These are phyloP conservation scores for Bondarzewia mesenterica DNA, from an alignment of 1,284 basidiomycete species.

Conservation along the genomic window DNA sequence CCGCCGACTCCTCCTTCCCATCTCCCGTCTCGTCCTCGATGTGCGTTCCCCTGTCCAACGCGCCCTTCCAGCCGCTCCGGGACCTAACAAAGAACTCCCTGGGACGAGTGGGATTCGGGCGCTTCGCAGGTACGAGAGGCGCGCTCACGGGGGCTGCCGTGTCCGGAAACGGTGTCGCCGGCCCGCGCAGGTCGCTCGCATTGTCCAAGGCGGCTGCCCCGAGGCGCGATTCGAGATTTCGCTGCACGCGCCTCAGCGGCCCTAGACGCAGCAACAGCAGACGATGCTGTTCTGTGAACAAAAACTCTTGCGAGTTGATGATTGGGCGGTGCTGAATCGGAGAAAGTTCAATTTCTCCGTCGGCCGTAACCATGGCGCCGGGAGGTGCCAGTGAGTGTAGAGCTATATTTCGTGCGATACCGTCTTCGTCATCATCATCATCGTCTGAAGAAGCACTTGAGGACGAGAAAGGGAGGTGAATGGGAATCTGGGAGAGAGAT, in stretches of 20 bases:
- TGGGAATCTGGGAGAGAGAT: conserved; percentile 7
- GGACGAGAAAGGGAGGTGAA: conserved; percentile 9
- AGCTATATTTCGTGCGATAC: not conserved
- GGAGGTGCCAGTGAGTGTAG: no score
- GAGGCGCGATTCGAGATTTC: conserved; percentile 49
- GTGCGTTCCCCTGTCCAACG: conserved; percentile 23
- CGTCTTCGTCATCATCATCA: not conserved
- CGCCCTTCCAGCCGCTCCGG: conserved; percentile 53
- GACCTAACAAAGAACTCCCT: conserved; percentile 51
- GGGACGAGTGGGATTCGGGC: conserved; percentile 14
- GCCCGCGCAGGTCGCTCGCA: conserved; percentile 3
- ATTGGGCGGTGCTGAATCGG: not conserved
- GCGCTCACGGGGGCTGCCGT: conserved; percentile 10
- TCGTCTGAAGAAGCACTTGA: not conserved
- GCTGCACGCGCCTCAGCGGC: conserved; percentile 50
- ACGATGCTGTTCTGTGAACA: conserved; percentile 55
- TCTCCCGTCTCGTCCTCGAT: conserved; percentile 4
- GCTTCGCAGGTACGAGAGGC: conserved; percentile 13
- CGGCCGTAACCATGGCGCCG: not conserved
- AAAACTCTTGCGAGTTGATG: conserved; percentile 14
- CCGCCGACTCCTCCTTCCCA: conserved; percentile 24
- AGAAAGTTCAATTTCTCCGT: not conserved
- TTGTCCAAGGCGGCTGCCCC: conserved; percentile 41
- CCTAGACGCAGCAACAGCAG: conserved; percentile 48
- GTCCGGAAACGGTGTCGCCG: not conserved